These are phyloP conservation scores for Colletotrichum salicis DNA, from an alignment of 2,329 filamentous ascomycete species.

Conservation along the genomic window DNA sequence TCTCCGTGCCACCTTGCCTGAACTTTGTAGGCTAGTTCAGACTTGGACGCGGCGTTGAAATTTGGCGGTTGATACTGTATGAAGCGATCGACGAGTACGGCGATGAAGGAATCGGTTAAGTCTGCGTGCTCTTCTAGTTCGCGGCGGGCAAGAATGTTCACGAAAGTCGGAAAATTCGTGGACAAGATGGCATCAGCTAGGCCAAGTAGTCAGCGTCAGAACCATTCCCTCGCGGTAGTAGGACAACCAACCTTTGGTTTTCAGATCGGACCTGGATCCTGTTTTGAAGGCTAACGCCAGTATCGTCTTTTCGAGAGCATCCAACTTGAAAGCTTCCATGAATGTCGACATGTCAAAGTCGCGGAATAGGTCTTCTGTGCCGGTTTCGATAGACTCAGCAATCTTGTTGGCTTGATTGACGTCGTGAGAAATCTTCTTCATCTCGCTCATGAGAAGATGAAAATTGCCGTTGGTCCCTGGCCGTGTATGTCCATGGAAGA, in stretches of 20 bases:
- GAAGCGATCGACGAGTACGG: conserved; percentile 84
- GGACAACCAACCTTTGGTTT: conserved; percentile 79
- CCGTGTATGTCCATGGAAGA: conserved; percentile 84
- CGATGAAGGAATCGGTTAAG: conserved; percentile 76
- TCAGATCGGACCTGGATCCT: conserved; percentile 81
- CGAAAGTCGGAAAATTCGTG: conserved; percentile 80
- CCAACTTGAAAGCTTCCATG: conserved; percentile 94
- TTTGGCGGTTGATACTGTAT: conserved; percentile 87
- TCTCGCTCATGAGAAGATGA: conserved; percentile 81
- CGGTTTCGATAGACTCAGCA: conserved; percentile 90
- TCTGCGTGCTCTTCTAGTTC: conserved; percentile 73
- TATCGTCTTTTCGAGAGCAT: conserved; percentile 86
- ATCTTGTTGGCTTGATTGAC: conserved; percentile 88
- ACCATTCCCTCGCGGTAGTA: conserved; percentile 16
- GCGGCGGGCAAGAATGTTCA: conserved; percentile 78
- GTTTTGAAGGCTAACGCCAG: conserved; percentile 90
- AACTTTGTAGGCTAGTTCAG: conserved; percentile 75
- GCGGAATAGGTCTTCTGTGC: conserved; percentile 91
- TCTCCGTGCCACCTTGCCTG: conserved; percentile 75
- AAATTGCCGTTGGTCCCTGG: conserved; percentile 84
- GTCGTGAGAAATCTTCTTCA: conserved; percentile 86
- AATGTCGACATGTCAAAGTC: conserved; percentile 97
- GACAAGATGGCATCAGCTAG: conserved; percentile 90
- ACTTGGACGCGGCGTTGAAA: conserved; percentile 80
- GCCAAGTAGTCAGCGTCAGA: conserved; percentile 56